A percentile compares a stretch with the other conserved stretches of the same genome.
Evolutionary conservation across 2,329 filamentous ascomycete genomes (phyloP).

Genomic region (Scytalidium lignicola): DNA sequence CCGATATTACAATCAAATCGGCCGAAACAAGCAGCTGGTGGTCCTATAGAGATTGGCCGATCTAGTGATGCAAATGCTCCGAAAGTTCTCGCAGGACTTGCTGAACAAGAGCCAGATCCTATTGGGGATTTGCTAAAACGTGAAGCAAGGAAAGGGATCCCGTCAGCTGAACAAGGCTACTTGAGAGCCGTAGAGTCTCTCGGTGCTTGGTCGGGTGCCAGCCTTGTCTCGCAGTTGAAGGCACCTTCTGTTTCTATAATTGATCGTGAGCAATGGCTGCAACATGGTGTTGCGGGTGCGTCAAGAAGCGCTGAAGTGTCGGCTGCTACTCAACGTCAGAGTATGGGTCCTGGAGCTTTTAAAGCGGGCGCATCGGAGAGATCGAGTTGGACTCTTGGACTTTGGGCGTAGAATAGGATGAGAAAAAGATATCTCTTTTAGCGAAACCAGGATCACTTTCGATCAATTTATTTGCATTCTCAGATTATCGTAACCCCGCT

Average conservation of each 20-base stretch:
- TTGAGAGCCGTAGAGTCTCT: slow-evolving; percentile 64
- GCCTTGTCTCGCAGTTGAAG: slow-evolving; percentile 62
- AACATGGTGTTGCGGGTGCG: slow-evolving; percentile 60
- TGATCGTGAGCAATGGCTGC: slow-evolving; percentile 66
- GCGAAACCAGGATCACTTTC: neutral
- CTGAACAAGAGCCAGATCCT: slow-evolving; percentile 46
- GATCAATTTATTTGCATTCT: no score
- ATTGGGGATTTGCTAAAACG: slow-evolving; percentile 54
- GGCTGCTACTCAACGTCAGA: slow-evolving; percentile 55
- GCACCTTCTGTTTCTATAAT: slow-evolving; percentile 64
- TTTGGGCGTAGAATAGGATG: slow-evolving; percentile 41
- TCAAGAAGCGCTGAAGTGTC: slow-evolving; percentile 55
- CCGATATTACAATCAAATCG: slow-evolving; percentile 23
- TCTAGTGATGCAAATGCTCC: slow-evolving; percentile 3
- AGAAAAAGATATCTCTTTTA: neutral
- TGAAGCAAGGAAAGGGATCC: slow-evolving; percentile 34
- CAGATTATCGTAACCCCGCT: no score
- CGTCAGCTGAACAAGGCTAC: slow-evolving; percentile 45
- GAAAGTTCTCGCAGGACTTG: slow-evolving; percentile 16
- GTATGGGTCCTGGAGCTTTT: slow-evolving; percentile 53
- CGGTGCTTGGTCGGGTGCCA: slow-evolving; percentile 71
- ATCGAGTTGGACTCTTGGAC: slow-evolving; percentile 55
- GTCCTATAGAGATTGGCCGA: slow-evolving; percentile 12
- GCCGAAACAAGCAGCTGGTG: slow-evolving; percentile 12
- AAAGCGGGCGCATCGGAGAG: slow-evolving; percentile 33